A percentile compares a stretch with the other conserved stretches of the same genome.
phyloP scores from a whole-genome alignment of 176 grass and related monocot genomes.

The Coix lacrymajobi region DNA sequence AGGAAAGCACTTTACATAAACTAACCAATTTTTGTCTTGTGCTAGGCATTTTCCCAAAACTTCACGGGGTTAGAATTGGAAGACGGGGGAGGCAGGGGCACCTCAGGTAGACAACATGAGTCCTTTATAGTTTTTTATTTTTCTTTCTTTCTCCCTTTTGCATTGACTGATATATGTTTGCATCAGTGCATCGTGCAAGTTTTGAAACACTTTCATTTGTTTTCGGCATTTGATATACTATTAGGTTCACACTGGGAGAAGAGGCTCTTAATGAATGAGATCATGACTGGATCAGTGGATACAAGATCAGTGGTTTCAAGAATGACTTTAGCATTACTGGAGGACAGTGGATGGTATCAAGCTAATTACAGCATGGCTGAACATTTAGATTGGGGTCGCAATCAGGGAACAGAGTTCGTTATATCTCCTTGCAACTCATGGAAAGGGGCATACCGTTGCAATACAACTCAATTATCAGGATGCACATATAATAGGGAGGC shows the following conservation, averaged over 20 bases:
- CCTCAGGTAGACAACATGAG: conserved; percentile 65
- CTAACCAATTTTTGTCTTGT: conserved; percentile 7
- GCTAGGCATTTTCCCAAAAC: conserved; percentile 90
- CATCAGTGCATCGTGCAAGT: background rate
- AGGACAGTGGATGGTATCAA: conserved; percentile 99
- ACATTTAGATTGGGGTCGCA: conserved; percentile 84
- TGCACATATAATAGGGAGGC: conserved; percentile 99
- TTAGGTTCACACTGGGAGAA: conserved; percentile 99
- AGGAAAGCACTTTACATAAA: conserved; percentile 4
- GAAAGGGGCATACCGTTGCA: conserved; percentile 93
- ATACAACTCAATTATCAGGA: conserved; percentile 89
- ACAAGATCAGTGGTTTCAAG: conserved; percentile 96
- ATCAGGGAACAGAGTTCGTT: conserved; percentile 93
- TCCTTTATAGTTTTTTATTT: background rate
- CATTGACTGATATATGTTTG: background rate
- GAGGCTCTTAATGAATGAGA: conserved; percentile 98
- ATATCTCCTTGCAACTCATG: conserved; percentile 82
- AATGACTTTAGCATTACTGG: conserved; percentile 97
- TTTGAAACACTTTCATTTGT: background rate
- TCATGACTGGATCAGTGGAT: conserved; percentile 99
- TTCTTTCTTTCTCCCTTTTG: background rate
- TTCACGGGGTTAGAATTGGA: conserved; percentile 96
- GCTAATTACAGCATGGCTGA: conserved; percentile 99
- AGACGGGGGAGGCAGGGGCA: conserved; percentile 97
- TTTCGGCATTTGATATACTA: conserved; percentile 2